Evolutionary conservation across 352 stramenopile species (phyloP).

Genomic region (Lagenidium giganteum): DNA sequence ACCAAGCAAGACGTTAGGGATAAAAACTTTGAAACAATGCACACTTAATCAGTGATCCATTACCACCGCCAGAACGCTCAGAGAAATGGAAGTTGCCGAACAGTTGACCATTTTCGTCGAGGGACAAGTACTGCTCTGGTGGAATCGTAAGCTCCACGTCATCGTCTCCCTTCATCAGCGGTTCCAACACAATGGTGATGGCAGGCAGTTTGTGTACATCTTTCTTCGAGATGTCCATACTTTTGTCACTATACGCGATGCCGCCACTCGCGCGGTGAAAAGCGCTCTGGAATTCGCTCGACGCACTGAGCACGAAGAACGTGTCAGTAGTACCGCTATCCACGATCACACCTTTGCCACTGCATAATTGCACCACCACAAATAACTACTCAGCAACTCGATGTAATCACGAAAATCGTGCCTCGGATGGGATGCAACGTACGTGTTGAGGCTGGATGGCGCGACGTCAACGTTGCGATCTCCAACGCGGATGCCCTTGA

Average conservation of each 20-base stretch:
- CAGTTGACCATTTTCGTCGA: conserved; percentile 32
- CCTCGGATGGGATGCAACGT: too few species aligned
- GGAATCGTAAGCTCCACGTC: conserved; percentile 65
- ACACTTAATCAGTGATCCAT: conserved; percentile 3
- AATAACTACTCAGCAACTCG: neutral
- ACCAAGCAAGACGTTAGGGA: conserved; percentile 1
- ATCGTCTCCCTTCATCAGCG: conserved; percentile 34
- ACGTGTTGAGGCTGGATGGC: conserved; percentile 42
- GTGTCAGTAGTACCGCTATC: conserved; percentile 85
- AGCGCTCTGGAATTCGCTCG: conserved; percentile 41
- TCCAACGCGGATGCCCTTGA: conserved; percentile 73
- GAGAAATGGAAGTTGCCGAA: conserved; percentile 82
- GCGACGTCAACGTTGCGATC: conserved; percentile 43
- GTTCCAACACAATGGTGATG: conserved; percentile 63
- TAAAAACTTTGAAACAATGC: neutral
- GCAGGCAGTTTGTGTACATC: conserved; percentile 42
- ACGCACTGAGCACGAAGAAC: conserved; percentile 55
- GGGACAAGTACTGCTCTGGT: conserved; percentile 58
- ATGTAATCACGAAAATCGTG: neutral
- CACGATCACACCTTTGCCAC: conserved; percentile 74
- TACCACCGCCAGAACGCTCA: conserved; percentile 72
- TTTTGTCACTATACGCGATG: conserved; percentile 51
- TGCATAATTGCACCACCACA: neutral
- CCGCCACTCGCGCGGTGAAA: conserved; percentile 39
- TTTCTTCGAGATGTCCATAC: conserved; percentile 35